These are phyloP conservation scores for Heterobasidion parviporum DNA, from an alignment of 1,284 basidiomycete genomes.

Conservation along the genomic window DNA sequence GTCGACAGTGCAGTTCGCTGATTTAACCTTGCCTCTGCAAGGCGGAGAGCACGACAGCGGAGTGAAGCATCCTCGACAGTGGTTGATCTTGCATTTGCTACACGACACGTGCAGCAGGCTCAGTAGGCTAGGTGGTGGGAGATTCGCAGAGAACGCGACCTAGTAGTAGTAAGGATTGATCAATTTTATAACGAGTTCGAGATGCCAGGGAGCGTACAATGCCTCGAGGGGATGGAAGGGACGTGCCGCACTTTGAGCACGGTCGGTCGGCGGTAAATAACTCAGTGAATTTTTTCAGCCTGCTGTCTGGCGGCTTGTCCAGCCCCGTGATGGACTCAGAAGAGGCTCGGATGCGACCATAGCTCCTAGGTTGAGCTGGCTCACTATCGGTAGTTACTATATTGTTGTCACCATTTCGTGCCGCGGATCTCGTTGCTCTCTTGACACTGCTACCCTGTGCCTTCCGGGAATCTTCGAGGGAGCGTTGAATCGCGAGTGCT, in stretches of 20 bases:
- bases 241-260: constrained; percentile 29
- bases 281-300: constrained; percentile 20
- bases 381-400: too few species aligned
- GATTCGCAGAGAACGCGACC: constrained; percentile 31
- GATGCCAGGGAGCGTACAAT: constrained; percentile 20
- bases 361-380: neutral
- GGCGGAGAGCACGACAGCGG: constrained; percentile 25
- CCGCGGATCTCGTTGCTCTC: neutral
- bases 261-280: constrained; percentile 24
- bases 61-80: constrained; percentile 41
- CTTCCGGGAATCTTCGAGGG: constrained; percentile 21
- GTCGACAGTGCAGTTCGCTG: constrained; percentile 23
- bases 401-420: neutral
- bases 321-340: neutral
- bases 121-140: constrained; percentile 26
- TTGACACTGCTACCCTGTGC: neutral
- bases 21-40: constrained; percentile 34
- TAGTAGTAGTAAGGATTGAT: constrained; percentile 10
- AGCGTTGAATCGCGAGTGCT: constrained; percentile 29
- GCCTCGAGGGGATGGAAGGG: constrained; percentile 28
- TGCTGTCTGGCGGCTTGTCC: constrained; percentile 21
- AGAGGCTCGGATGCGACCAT: neutral
- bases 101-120: constrained; percentile 35
- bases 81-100: constrained; percentile 30
- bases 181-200: neutral